Conservation (phyloP, 495 filamentous ascomycete genomes). For the Endocarpon pusillum region DNA sequence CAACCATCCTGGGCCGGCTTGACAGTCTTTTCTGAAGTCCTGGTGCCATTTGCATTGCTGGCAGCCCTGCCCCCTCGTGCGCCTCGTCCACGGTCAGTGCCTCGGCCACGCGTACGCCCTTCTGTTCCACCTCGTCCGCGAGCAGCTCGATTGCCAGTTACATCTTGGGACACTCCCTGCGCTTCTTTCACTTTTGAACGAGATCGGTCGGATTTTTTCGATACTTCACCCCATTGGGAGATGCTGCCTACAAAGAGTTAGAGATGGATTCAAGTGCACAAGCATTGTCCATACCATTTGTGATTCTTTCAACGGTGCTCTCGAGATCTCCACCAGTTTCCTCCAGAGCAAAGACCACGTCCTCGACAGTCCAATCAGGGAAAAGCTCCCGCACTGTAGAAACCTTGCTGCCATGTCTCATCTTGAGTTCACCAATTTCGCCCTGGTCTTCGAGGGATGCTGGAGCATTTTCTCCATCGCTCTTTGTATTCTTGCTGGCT, state of each 20-base stretch:
- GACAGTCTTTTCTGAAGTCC: no score
- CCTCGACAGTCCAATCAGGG: conserved; percentile 79
- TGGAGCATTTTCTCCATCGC: conserved; percentile 37
- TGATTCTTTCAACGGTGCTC: conserved; percentile 71
- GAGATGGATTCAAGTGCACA: conserved; percentile 3
- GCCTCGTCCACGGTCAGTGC: conserved; percentile 59
- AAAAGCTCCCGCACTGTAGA: conserved; percentile 74
- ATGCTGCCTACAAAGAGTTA: conserved; percentile 46
- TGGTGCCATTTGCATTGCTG: conserved; percentile 36
- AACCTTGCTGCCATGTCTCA: conserved; percentile 60
- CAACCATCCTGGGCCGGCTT: conserved; percentile 10
- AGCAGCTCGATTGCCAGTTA: conserved; percentile 28
- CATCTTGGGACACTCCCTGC: conserved; percentile 26
- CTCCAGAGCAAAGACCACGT: conserved; percentile 76
- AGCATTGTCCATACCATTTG: conserved; percentile 48
- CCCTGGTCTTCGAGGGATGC: conserved; percentile 63
- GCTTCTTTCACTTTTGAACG: conserved; percentile 71
- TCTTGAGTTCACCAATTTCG: conserved; percentile 82
- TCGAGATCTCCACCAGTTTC: conserved; percentile 84
- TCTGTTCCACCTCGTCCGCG: conserved; percentile 52
- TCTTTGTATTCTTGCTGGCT: conserved; percentile 38
- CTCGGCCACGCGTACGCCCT: conserved; percentile 49
- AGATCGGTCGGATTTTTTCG: conserved; percentile 72
- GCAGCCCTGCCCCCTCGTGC: conserved; percentile 53
- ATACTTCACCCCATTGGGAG: conserved; percentile 88